A percentile compares a stretch with the other conserved stretches of the same genome.
Conservation (phyloP, 306 rosid genomes). For the Lathyrus sativus region DNA sequence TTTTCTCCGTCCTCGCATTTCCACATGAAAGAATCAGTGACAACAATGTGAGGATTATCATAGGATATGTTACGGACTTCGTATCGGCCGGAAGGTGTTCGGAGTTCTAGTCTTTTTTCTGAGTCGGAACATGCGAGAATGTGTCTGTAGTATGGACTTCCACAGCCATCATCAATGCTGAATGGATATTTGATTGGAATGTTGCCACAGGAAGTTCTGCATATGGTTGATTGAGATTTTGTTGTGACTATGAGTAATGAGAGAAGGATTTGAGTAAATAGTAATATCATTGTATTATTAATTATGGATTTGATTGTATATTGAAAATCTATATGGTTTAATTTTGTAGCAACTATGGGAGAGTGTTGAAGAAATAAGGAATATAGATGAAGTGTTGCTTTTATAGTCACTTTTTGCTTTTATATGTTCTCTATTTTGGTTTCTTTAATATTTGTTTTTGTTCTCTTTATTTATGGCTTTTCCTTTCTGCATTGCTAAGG, state of each 20-base stretch:
- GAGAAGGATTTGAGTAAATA: conserved; percentile 36
- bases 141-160: conserved; percentile 81
- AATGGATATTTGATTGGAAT: conserved; percentile 82
- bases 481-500: conserved; percentile 42
- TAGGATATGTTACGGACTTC: conserved; percentile 71
- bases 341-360: conserved; percentile 25
- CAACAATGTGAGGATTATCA: conserved; percentile 71
- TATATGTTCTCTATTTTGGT: conserved; percentile 35
- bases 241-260: conserved; percentile 41
- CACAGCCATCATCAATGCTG: conserved; percentile 90
- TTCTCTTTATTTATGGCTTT: conserved; percentile 44
- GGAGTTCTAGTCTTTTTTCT: conserved; percentile 56
- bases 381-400: conserved; percentile 39
- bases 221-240: conserved; percentile 51
- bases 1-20: conserved; percentile 61
- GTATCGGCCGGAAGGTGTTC: conserved; percentile 82
- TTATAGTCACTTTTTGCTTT: conserved; percentile 43
- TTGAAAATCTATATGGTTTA: conserved; percentile 15
- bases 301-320: conserved; percentile 18
- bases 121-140: conserved; percentile 63
- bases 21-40: conserved; percentile 93
- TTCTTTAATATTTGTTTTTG: conserved; percentile 33
- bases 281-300: conserved; percentile 26
- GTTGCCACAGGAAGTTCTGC: conserved; percentile 79
- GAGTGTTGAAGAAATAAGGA: conserved; percentile 24